Base-by-base conservation (phyloP, 495 filamentous ascomycete genomes). In the Parathielavia hyrcaniae region DNA sequence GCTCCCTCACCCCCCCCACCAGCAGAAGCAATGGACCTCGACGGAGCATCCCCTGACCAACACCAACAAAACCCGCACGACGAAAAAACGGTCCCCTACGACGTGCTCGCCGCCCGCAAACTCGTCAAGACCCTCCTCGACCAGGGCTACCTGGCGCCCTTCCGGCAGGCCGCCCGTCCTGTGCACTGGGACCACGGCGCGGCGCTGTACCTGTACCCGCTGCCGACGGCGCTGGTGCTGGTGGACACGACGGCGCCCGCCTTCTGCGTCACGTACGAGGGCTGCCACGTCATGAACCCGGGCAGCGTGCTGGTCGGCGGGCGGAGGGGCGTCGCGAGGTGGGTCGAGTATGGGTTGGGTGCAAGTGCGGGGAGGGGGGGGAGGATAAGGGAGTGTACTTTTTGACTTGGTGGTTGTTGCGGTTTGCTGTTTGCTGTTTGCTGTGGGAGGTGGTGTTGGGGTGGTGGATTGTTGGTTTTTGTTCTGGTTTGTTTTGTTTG, bases 231-330 rank as follows among this genome's bases (percentile, higher is more conserved):
- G 0, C 66, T 97, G 62, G 82, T 96, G 22, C 71, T 98, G 19
- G 85, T 87, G 6, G 93, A 98, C 65, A 75, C 87, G 5, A 87
- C 91, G 38, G 83, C 84, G 23, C 82, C 86, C 44, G 78, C 90
- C 0, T 97, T 95, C 66, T 84, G 84, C 56, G 75, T 96, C 44
- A 93, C 87, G 17, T 97, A 97, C 66, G 90, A 96, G 71, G 92
- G 90, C 2, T 97, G 93, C 65, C 86, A 91, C 77, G 92, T 96
- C 3, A 87, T 98, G 82, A 98, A 98, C 67, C 93, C 93, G 0
- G 93, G 90, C 12, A 77, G 78, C 46, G 72, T 97, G 44, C 73
- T 91, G 47, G 83, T 85, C 0, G 72, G 77, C 6, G 84, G 81
- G 6, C 76, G 81, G 35, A 74, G 82, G 46, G 81, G 84, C 14